These are phyloP conservation scores for Neonectria ditissima DNA, from an alignment of 2,329 filamentous ascomycete species.

Conservation along the genomic window DNA sequence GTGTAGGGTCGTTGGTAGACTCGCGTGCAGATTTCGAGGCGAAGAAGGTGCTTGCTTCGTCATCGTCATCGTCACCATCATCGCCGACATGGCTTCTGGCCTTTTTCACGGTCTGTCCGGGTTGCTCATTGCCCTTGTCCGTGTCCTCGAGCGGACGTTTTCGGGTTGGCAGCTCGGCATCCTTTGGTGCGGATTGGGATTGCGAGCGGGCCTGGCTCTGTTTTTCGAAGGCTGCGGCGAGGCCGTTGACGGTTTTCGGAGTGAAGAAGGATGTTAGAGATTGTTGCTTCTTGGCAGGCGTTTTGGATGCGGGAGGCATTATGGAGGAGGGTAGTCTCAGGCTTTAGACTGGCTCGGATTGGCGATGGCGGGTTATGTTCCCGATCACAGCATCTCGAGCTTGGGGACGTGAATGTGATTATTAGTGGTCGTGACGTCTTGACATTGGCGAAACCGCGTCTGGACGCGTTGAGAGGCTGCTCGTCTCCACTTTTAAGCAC, in stretches of 20 bases:
- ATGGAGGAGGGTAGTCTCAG: slow-evolving; percentile 6
- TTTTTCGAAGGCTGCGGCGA: slow-evolving; percentile 52
- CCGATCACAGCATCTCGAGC: slow-evolving; percentile 19
- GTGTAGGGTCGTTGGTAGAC: neutral
- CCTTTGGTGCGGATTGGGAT: slow-evolving; percentile 43
- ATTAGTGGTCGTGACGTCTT: slow-evolving; percentile 38
- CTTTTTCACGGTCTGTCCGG: slow-evolving; percentile 58
- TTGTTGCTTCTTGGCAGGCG: slow-evolving; percentile 75
- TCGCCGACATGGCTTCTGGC: slow-evolving; percentile 56
- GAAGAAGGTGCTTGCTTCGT: slow-evolving; percentile 51
- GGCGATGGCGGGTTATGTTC: slow-evolving; percentile 12
- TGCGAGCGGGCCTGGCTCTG: slow-evolving; percentile 43
- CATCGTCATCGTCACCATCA: slow-evolving; percentile 47
- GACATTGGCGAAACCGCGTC: slow-evolving; percentile 36
- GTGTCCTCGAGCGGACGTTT: slow-evolving; percentile 65
- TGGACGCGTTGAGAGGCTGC: slow-evolving; percentile 46
- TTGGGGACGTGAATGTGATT: slow-evolving; percentile 6
- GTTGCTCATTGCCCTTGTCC: slow-evolving; percentile 57
- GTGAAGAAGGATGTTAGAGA: slow-evolving; percentile 90
- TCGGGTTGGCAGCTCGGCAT: slow-evolving; percentile 48
- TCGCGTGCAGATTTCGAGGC: slow-evolving; percentile 28
- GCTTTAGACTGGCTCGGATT: neutral
- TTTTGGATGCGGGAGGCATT: slow-evolving; percentile 54
- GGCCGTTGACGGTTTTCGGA: slow-evolving; percentile 66
- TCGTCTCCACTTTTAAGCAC: slow-evolving; percentile 34